Percentiles rank a stretch among this genome's conserved stretches.
Conservation (phyloP, 169 alveolate genomes). For the Plasmodium blacklocki region DNA sequence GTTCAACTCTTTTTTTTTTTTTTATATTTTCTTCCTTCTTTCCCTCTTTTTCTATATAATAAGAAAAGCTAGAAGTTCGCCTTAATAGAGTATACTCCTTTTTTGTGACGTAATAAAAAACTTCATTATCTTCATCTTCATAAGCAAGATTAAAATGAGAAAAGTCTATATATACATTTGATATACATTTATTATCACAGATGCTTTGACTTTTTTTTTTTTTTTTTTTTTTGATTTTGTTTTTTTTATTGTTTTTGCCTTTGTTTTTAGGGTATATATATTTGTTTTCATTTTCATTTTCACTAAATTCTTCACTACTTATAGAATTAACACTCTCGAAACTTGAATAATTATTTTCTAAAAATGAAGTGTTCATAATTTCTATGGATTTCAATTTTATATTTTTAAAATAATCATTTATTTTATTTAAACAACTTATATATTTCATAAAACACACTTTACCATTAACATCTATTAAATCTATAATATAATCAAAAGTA, state of each 20-base stretch:
- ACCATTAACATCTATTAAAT: constrained; percentile 49
- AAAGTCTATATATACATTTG: constrained; percentile 37
- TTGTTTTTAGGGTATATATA: background rate
- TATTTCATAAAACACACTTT: constrained; percentile 6
- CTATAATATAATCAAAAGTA: constrained; percentile 35
- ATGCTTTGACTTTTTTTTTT: constrained; percentile 8
- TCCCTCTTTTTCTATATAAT: background rate
- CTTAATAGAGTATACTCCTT: constrained; percentile 14
- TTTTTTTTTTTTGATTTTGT: background rate
- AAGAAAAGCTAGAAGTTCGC: background rate
- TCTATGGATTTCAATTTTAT: background rate
- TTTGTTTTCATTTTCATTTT: background rate
- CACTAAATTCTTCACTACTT: background rate
- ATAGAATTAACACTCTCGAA: background rate
- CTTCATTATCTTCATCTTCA: constrained; percentile 27
- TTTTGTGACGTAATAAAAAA: constrained; percentile 31
- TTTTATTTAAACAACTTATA: background rate
- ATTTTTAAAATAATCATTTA: background rate
- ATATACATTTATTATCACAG: constrained; percentile 12
- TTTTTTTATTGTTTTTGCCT: background rate
- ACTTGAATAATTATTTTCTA: background rate
- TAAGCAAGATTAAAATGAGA: constrained; percentile 43
- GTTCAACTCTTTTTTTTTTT: background rate
- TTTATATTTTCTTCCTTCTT: background rate
- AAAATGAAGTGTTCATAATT: background rate